Conservation (phyloP, 2,329 filamentous ascomycete species). For the Conoideocrella luteorostrata region DNA sequence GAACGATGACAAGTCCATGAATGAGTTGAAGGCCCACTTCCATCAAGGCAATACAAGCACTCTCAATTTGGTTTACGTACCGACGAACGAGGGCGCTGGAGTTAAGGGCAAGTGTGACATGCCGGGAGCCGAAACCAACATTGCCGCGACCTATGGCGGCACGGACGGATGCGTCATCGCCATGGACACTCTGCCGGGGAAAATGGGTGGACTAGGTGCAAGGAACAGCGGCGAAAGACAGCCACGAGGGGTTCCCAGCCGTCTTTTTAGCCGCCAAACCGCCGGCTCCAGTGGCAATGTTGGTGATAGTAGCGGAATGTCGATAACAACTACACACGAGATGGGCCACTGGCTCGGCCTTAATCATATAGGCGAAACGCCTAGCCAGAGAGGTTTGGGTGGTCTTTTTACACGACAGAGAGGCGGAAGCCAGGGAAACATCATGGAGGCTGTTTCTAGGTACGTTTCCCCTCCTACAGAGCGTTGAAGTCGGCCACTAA, state of each 20-base stretch:
- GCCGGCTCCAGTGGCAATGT: no score
- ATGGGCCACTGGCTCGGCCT: not conserved
- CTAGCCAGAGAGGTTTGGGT: not conserved
- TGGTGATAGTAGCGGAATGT: no score
- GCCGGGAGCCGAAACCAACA: not conserved
- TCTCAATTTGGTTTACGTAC: not conserved
- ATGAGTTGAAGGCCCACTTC: not conserved
- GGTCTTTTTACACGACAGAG: not conserved
- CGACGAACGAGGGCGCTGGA: not conserved
- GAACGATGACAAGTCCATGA: not conserved
- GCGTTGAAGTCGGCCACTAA: not conserved
- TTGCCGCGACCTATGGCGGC: not conserved
- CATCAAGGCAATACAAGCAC: not conserved
- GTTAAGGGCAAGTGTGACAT: not conserved
- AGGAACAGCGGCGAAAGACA: not conserved
- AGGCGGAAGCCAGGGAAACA: not conserved
- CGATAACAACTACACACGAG: not conserved
- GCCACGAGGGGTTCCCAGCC: not conserved
- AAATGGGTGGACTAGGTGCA: not conserved
- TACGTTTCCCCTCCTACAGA: not conserved
- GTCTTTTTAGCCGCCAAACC: not conserved
- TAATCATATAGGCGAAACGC: not conserved
- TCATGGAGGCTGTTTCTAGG: not conserved
- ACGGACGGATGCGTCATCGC: not conserved
- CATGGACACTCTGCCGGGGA: not conserved